These are phyloP conservation scores for Coriaria nepalensis DNA, from an alignment of 306 rosid species.

Conservation along the genomic window DNA sequence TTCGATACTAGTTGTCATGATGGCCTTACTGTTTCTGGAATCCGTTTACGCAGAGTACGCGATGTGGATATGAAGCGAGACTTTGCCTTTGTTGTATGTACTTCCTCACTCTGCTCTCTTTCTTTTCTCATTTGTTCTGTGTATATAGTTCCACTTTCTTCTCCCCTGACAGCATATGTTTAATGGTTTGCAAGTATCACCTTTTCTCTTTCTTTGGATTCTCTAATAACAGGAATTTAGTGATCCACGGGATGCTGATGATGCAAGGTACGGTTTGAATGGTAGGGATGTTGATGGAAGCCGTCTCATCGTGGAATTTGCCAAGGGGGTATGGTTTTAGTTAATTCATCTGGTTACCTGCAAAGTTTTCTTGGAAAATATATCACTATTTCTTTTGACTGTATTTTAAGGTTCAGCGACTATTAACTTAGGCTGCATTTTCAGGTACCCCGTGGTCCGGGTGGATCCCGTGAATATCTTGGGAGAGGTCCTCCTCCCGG, in stretches of 20 bases:
- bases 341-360: no score
- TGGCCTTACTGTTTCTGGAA: constrained; percentile 49
- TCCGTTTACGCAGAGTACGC: constrained; percentile 43
- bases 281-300: constrained; percentile 39
- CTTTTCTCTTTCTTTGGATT: constrained; percentile 1
- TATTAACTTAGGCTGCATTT: constrained; percentile 1
- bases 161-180: constrained; percentile 7
- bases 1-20: constrained; percentile 36
- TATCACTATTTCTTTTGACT: no score
- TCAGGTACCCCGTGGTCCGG: constrained; percentile 35
- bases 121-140: background rate
- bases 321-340: constrained; percentile 28
- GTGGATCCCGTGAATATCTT: constrained; percentile 35
- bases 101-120: constrained; percentile 1
- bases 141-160: background rate
- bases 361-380: no score
- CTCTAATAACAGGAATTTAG: constrained; percentile 20
- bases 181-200: constrained; percentile 13
- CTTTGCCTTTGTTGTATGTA: constrained; percentile 43
- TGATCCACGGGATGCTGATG: constrained; percentile 39
- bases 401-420: no score
- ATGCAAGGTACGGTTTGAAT: constrained; percentile 34
- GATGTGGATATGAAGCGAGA: constrained; percentile 56
- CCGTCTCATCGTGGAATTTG: constrained; percentile 30
- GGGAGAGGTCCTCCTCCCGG: constrained; percentile 49